These are phyloP conservation scores for Acrocalymma vagum DNA, from an alignment of 2,329 filamentous ascomycete genomes.

Conservation along the genomic window DNA sequence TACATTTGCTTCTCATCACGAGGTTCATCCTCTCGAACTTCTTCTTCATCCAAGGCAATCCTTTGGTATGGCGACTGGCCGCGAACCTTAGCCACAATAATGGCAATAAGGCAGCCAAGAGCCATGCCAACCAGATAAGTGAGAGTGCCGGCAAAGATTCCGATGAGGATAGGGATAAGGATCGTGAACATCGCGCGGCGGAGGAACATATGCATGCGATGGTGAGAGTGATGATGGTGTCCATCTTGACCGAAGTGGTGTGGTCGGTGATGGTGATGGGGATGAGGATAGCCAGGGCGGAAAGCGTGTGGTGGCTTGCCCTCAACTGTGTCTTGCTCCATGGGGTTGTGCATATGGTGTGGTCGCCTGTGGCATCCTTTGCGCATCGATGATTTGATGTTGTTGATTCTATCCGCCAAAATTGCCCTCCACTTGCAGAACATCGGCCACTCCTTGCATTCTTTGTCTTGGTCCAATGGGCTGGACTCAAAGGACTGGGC, in stretches of 20 bases:
- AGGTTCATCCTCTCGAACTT: constrained; percentile 24
- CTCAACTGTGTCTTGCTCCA: constrained; percentile 33
- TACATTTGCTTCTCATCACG: constrained; percentile 42
- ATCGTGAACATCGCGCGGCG: constrained; percentile 68
- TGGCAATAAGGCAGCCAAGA: constrained; percentile 68
- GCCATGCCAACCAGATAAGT: constrained; percentile 74
- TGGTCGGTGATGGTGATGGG: constrained; percentile 29
- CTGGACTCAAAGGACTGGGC: constrained; percentile 26
- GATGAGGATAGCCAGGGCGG: constrained; percentile 34
- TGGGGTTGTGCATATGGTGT: constrained; percentile 37
- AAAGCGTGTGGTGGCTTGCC: constrained; percentile 46
- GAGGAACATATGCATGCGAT: constrained; percentile 39
- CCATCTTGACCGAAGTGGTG: constrained; percentile 29
- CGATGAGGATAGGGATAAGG: constrained; percentile 73
- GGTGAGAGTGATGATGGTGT: constrained; percentile 28
- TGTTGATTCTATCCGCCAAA: constrained; percentile 43
- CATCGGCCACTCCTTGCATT: constrained; percentile 47
- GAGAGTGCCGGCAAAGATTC: constrained; percentile 72
- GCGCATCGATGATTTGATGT: constrained; percentile 40
- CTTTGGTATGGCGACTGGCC: constrained; percentile 47
- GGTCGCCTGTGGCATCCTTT: constrained; percentile 46
- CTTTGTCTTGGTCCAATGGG: constrained; percentile 31
- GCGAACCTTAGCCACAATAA: constrained; percentile 65
- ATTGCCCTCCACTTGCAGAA: constrained; percentile 54
- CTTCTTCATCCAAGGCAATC: constrained; percentile 41